A percentile compares a stretch with the other conserved stretches of the same genome.
Conservation (phyloP, 495 filamentous ascomycete species). For the Penicillium ucsense region DNA sequence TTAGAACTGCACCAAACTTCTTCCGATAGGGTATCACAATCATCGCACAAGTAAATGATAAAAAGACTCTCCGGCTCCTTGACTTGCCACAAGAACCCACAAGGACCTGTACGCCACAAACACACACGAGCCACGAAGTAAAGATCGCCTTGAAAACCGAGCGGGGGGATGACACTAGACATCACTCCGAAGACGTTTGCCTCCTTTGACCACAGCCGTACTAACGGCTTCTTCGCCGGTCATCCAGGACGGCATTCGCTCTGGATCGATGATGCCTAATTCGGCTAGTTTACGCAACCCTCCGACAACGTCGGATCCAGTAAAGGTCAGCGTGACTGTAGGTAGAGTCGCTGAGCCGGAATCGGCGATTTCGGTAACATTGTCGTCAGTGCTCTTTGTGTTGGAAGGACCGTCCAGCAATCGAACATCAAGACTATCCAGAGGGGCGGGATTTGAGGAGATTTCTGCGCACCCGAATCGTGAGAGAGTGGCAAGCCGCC, state of each 20-base stretch:
- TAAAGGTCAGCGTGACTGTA: conserved; percentile 52
- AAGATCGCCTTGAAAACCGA: no score
- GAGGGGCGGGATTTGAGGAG: conserved; percentile 13
- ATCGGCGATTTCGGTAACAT: conserved; percentile 1
- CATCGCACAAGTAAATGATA: no score
- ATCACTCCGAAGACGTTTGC: conserved; percentile 34
- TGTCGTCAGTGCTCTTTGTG: conserved; percentile 4
- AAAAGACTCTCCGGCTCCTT: no score
- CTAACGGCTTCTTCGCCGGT: conserved; percentile 78
- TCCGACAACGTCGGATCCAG: conserved; percentile 71
- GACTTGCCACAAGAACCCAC: no score
- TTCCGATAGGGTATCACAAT: no score
- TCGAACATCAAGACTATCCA: conserved; percentile 26
- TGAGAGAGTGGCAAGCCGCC: conserved; percentile 45
- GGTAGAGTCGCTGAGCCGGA: conserved; percentile 4
- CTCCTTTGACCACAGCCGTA: conserved; percentile 53
- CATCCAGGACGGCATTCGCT: conserved; percentile 82
- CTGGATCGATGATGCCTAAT: conserved; percentile 58
- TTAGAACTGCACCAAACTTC: no score
- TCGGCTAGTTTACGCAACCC: conserved; percentile 71
- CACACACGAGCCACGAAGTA: no score
- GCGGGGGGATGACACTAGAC: background rate
- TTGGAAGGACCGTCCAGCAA: conserved; percentile 19
- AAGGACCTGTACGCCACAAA: no score
- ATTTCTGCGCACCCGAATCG: conserved; percentile 31